Base-by-base conservation (phyloP, 805 yeast genomes). In the Nakazawaea siamensis region DNA sequence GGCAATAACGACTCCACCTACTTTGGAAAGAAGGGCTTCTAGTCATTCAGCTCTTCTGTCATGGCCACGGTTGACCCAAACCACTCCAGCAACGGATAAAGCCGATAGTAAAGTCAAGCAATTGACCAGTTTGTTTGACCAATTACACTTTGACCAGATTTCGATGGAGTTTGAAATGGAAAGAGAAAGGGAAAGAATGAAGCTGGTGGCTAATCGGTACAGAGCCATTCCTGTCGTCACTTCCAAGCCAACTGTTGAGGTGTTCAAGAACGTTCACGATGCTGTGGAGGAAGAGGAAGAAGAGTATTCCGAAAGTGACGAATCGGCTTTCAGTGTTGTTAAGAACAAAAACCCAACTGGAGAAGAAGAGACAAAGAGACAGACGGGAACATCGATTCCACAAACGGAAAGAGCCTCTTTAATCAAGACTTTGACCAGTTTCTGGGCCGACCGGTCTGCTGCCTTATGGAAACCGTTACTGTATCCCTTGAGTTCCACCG, bases 361-460 rank as follows among this genome's bases (percentile, higher is more conserved):
- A 4, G 27, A 18, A 20, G 11, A 19, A 19, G 30, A 26, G 4
- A 21, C 21, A 10, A 14, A 13, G 21, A 28, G 43, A 39, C 25
- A 34, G 28, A 21, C 38, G 33, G 33, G 37, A 38, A 32, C 44
- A 34, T 3, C 10, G 17, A 45, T 52, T 3, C 57, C 61, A 2
- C 72, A 62, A 40, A 70, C 78, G 5, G 97, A 88, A 49, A 73
- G 75, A 44, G 73, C 78, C 16, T 80, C 96, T 1, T 56, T 92
- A 24, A 71, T 92, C 61, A 85, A 83, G 47, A 76, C 94, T 0
- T 62, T 94, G 37, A 74, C 94, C 0, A 85, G 79, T 47, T 92
- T 92, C 56, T 92, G 97, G 97, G 97, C 97, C 1, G 97, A 92
- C 57, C 64, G 98, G 48, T 84, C 97, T 1, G 92, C 97, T 1